Base-by-base conservation (phyloP, 2,329 filamentous ascomycete genomes). In the Alternaria alternata region DNA sequence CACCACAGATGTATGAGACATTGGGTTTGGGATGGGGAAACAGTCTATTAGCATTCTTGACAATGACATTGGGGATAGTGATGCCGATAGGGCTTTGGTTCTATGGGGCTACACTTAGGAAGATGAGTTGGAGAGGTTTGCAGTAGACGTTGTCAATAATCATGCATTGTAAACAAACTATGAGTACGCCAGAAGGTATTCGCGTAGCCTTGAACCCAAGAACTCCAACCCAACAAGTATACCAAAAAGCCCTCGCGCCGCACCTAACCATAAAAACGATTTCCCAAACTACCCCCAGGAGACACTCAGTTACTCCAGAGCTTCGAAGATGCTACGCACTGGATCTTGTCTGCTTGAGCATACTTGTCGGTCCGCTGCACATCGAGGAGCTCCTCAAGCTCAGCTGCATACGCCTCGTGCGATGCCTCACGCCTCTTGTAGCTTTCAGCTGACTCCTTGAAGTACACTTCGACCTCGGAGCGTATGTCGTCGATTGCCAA, bases 11-110 rank as follows among this genome's bases (percentile, higher is more conserved):
- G 86, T 90, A 89, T 66, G 72, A 81, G 14, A 78, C 70, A 1
- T 70, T 89, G 4, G 87, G 87, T 0, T 68, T 87, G 14, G 87
- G 88, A 0, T 88, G 87, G 74, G 88, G 87, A 0, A 87, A 86
- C 61, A 82, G 80, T 32, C 55, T 87, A 44, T 68, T 87, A 6
- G 86, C 77, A 0, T 86, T 87, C 58, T 79, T 86, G 62, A 80
- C 82, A 3, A 41, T 84, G 11, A 80, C 73, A 0, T 57, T 83
- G 38, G 85, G 85, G 0, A 76, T 84, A 49, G 80, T 84, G 1
- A 81, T 80, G 16, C 84, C 84, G 1, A 78, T 85, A 24, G 56
- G 66, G 36, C 57, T 82, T 22, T 81, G 79, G 80, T 78, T 76
- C 59, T 81, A 77, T 65, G 80, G 80, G 4, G 73, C 76, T 47